A percentile compares a stretch with the other conserved stretches of the same genome.
phyloP scores from a whole-genome alignment of 805 yeast species.

The Schwanniomyces yamadae region DNA sequence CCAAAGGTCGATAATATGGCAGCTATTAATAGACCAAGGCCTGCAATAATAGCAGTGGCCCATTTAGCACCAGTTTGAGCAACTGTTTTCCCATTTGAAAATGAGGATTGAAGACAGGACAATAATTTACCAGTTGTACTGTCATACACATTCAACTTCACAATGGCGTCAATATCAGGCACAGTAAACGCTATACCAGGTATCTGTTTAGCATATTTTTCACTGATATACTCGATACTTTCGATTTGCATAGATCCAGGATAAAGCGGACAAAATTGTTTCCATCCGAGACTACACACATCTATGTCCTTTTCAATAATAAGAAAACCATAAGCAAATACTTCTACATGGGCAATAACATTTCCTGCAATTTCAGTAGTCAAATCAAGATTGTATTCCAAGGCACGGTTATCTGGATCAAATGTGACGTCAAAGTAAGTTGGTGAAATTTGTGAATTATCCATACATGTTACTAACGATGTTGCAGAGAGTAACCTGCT shows the following conservation, averaged over 20 bases:
- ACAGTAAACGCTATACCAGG: constrained; percentile 87
- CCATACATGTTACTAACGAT: constrained; percentile 86
- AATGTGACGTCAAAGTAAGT: constrained; percentile 71
- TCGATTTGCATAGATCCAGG: constrained; percentile 82
- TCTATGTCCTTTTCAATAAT: constrained; percentile 59
- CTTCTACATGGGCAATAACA: constrained; percentile 66
- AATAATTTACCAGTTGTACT: constrained; percentile 41
- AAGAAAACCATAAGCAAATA: constrained; percentile 83
- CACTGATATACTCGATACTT: constrained; percentile 59
- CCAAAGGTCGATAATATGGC: constrained; percentile 83
- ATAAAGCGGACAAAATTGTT: constrained; percentile 84
- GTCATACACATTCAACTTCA: constrained; percentile 51
- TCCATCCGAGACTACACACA: constrained; percentile 69
- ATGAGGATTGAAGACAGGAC: constrained; percentile 75
- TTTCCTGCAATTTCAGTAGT: constrained; percentile 65
- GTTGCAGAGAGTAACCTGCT: constrained; percentile 50
- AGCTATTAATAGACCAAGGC: constrained; percentile 80
- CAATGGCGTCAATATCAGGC: constrained; percentile 84
- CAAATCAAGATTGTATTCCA: constrained; percentile 68
- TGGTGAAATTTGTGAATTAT: constrained; percentile 69
- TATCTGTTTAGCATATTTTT: constrained; percentile 50
- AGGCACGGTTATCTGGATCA: constrained; percentile 66
- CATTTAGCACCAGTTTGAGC: constrained; percentile 80
- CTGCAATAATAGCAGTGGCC: constrained; percentile 91
- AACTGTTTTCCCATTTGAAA: constrained; percentile 78